Percentiles rank a stretch among this genome's conserved stretches.
phyloP scores from a whole-genome alignment of 2,329 filamentous ascomycete genomes.

The Epichloe brachyelytri region DNA sequence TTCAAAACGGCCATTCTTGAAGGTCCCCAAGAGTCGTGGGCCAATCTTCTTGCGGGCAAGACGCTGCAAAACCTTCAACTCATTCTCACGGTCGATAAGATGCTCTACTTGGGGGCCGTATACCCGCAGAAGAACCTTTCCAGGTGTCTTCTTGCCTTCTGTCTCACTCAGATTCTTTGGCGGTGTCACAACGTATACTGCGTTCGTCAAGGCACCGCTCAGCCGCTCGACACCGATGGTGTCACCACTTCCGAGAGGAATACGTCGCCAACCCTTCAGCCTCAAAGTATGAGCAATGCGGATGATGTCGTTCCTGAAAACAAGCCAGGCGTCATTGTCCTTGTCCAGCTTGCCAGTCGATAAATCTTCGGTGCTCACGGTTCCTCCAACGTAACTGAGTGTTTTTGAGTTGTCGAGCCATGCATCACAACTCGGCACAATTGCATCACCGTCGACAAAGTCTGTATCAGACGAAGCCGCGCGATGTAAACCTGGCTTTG shows the following conservation, averaged over 20 bases:
- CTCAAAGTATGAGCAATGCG: conserved; percentile 78
- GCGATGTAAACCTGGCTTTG: conserved; percentile 27
- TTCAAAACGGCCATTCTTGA: conserved; percentile 90
- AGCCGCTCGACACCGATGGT: conserved; percentile 60
- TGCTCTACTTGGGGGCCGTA: conserved; percentile 94
- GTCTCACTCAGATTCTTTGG: conserved; percentile 44
- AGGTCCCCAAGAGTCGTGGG: conserved; percentile 79
- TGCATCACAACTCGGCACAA: conserved; percentile 78
- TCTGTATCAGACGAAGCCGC: conserved; percentile 72
- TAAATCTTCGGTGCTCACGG: conserved; percentile 27
- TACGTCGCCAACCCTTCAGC: conserved; percentile 81
- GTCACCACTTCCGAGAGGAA: conserved; percentile 59
- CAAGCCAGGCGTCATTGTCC: conserved; percentile 66
- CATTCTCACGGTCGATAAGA: conserved; percentile 84
- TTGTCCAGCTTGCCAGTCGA: conserved; percentile 40
- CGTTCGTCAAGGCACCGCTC: conserved; percentile 89
- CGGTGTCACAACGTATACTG: conserved; percentile 86
- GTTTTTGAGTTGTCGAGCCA: conserved; percentile 85
- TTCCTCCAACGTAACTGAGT: conserved; percentile 53
- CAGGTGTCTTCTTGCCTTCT: conserved; percentile 32
- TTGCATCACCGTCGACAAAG: conserved; percentile 62
- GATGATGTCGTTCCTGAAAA: conserved; percentile 85
- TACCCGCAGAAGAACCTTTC: conserved; percentile 74
- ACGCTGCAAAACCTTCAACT: conserved; percentile 73
- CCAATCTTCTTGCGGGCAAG: conserved; percentile 88